Evolutionary conservation across 306 rosid genomes (phyloP).

Genomic region (Lathyrus sativus): DNA sequence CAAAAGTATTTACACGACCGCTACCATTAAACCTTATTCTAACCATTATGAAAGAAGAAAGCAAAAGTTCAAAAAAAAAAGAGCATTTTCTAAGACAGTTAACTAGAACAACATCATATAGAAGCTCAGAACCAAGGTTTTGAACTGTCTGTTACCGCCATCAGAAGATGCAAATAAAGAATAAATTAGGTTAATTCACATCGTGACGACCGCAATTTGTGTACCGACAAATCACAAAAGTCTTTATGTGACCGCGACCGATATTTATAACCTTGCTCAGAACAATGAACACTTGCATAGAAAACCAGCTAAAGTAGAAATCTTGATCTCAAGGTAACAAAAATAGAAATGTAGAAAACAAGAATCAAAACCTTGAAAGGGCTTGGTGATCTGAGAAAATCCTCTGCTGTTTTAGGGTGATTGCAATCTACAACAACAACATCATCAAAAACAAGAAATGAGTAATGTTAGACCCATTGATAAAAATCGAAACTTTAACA

Average conservation of each 20-base stretch:
- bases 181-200: too few relatives aligned
- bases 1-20: too few relatives aligned
- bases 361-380: conserved; percentile 70
- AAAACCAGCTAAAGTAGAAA: conserved; percentile 15
- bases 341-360: neutral
- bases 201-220: too few relatives aligned
- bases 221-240: too few relatives aligned
- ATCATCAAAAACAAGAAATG: conserved; percentile 21
- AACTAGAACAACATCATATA: neutral
- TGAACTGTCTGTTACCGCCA: too few relatives aligned
- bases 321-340: neutral
- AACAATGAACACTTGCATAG: neutral
- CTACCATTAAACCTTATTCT: neutral
- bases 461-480: conserved; percentile 17
- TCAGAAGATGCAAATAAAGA: too few relatives aligned
- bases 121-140: neutral
- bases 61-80: neutral
- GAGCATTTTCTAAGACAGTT: neutral
- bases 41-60: neutral
- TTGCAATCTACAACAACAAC: conserved; percentile 68
- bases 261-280: too few relatives aligned
- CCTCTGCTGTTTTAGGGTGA: conserved; percentile 84
- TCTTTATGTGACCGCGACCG: too few relatives aligned
- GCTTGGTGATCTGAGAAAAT: conserved; percentile 67
- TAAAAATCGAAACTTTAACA: conserved; percentile 15